Evolutionary conservation across 208 protist genomes (phyloP), one percentile per base, ranked within the genome.

Genomic region (Trypanosoma brucei): DNA sequence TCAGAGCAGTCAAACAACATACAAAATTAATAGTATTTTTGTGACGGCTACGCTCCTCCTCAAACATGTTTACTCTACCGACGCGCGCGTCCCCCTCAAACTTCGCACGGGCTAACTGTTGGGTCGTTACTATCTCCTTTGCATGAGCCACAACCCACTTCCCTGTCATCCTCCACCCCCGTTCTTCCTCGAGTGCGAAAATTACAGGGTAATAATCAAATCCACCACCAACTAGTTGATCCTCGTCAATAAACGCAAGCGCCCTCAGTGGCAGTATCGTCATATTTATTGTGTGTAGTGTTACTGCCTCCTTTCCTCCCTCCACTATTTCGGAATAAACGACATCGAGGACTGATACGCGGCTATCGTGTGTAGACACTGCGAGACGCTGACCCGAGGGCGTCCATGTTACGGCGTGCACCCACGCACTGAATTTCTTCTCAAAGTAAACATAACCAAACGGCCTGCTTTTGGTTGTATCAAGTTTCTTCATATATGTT

Each of bases 401-500:
- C 45, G 62, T n/a, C 75, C 75, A 81, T 13, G 65, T 61, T 36
- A 74, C 35, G 7, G 61, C 49, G 22, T 76, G 70, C 3, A 81
- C 61, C 75, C 75, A 81, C 22, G 75, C 64, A 31, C 38, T 46
- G 51, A 81, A 57, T 0, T 54, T 1, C 37, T 59, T 65, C n/a
- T 60, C 40, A 8, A 58, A 39, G 40, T 75, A 74, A 22, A 77
- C 62, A 35, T 66, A 48, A 14, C 70, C 75, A 64, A 81, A 73
- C 2, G 62, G 58, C 4, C 54, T 30, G 1, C 48, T 14, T 35
- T 54, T 62, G 22, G 54, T 62, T 0, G 49, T 68, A 59, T 88
- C 82, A 11, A 83, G 59, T 40, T 67, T 76, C 53, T 88, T 88
- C 30, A 78, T 78, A 48, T 69, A 70, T 1, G 75, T 84, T 7